Conservation (phyloP, 805 yeast genomes). For the Starmerella tilneyi region DNA sequence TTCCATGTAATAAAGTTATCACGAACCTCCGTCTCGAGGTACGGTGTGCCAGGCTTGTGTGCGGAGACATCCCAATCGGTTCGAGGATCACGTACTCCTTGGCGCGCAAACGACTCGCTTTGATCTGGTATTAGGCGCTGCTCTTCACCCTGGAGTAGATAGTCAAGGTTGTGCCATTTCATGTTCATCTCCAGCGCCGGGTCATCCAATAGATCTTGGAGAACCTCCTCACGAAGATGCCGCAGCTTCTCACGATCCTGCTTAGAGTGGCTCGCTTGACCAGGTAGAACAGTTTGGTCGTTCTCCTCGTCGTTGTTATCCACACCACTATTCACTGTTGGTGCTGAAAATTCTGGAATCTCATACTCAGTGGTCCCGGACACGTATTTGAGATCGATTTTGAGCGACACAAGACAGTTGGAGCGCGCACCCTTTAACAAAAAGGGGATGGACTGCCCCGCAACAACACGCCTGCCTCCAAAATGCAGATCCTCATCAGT, state of each 20-base stretch:
- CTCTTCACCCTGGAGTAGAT: constrained; percentile 11
- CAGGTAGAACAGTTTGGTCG: no score
- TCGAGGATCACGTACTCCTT: constrained; percentile 6
- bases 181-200: background rate
- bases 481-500: background rate
- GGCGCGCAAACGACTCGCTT: constrained; percentile 5
- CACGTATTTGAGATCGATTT: constrained; percentile 41
- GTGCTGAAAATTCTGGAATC: constrained; percentile 35
- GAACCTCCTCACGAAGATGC: constrained; percentile 12
- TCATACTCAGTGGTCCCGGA: constrained; percentile 39
- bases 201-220: constrained; percentile 8
- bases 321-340: constrained; percentile 36
- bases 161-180: constrained; percentile 13
- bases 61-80: background rate
- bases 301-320: constrained; percentile 46
- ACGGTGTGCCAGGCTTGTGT: constrained; percentile 19
- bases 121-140: constrained; percentile 2
- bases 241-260: constrained; percentile 13
- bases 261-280: background rate
- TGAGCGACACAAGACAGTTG: constrained; percentile 45
- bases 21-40: constrained; percentile 20
- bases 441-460: constrained; percentile 43
- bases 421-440: constrained; percentile 68
- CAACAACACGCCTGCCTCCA: background rate
- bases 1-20: constrained; percentile 16